phyloP scores from a whole-genome alignment of 305 asterid genomes.

The Fraxinus albicans region DNA sequence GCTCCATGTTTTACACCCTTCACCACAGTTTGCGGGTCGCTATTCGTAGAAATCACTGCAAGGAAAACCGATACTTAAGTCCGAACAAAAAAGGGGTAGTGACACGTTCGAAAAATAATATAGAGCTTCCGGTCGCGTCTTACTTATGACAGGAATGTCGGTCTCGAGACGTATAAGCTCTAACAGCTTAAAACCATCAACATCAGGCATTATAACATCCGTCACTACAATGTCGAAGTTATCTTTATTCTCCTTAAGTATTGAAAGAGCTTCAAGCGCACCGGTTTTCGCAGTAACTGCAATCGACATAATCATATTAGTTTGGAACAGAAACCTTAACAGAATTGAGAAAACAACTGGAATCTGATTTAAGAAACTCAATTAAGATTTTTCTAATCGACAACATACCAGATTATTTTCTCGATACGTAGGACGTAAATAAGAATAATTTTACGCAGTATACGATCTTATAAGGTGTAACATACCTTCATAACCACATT shows the following conservation, averaged over 20 bases:
- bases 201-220: conserved; percentile 24
- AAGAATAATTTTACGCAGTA: no score
- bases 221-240: conserved; percentile 27
- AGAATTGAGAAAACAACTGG: no score
- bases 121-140: background rate
- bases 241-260: conserved; percentile 25
- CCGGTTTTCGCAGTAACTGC: conserved; percentile 25
- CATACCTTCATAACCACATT: conserved; percentile 29
- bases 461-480: background rate
- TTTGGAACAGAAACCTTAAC: background rate
- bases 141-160: conserved; percentile 40
- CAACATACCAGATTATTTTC: background rate
- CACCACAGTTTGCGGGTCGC: conserved; percentile 5
- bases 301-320: background rate
- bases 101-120: background rate
- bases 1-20: conserved; percentile 27
- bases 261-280: conserved; percentile 28
- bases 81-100: background rate
- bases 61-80: background rate
- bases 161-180: conserved; percentile 26
- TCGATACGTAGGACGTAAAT: no score
- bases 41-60: conserved; percentile 34
- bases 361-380: background rate
- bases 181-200: conserved; percentile 34
- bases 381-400: background rate